A percentile compares a stretch with the other conserved stretches of the same genome.
These are phyloP conservation scores for Pittosporum tobira DNA, from an alignment of 129 eudicot genomes.

Conservation along the genomic window DNA sequence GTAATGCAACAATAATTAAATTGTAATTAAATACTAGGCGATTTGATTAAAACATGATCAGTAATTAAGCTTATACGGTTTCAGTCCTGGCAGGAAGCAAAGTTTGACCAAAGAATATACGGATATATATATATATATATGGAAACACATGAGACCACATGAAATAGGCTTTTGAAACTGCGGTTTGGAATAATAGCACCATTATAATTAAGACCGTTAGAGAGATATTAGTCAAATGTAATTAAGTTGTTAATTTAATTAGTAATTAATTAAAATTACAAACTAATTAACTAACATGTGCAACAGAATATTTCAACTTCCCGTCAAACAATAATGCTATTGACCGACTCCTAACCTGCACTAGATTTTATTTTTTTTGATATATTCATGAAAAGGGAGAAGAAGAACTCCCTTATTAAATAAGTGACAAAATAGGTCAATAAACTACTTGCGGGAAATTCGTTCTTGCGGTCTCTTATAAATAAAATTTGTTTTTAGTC, in stretches of 20 bases:
- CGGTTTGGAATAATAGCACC: slow-evolving; percentile 1
- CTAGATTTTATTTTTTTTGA: no score
- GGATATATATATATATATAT: background rate
- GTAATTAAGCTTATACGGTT: slow-evolving; percentile 5
- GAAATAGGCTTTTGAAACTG: slow-evolving; percentile 16
- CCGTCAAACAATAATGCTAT: background rate
- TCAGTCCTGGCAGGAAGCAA: background rate
- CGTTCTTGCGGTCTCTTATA: no score
- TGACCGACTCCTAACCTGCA: background rate
- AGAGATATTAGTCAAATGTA: background rate
- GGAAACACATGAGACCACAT: slow-evolving; percentile 34
- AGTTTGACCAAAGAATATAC: slow-evolving; percentile 7
- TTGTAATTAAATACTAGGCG: no score
- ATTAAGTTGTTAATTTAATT: background rate
- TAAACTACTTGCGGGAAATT: no score
- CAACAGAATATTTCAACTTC: background rate
- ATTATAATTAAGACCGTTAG: background rate
- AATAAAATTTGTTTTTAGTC: no score
- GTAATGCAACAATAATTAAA: background rate
- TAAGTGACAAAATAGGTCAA: no score
- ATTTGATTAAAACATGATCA: slow-evolving; percentile 16
- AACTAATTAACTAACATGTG: slow-evolving; percentile 16
- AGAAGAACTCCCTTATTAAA: no score
- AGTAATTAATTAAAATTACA: background rate
- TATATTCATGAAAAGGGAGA: no score